phyloP scores from a whole-genome alignment of 2,329 filamentous ascomycete genomes.

The Berkeleyomyces basicola region DNA sequence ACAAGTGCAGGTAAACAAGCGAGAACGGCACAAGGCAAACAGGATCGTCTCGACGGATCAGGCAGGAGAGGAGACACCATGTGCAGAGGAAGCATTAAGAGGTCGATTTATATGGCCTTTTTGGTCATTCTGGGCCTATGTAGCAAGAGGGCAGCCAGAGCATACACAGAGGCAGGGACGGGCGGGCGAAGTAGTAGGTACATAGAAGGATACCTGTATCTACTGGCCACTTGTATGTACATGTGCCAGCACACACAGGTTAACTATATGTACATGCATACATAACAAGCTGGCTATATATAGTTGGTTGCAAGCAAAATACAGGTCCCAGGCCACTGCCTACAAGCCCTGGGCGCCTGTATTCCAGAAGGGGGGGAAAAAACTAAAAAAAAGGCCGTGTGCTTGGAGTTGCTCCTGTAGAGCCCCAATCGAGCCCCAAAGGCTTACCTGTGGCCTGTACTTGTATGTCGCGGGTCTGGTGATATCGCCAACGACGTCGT shows the following conservation, averaged over 20 bases:
- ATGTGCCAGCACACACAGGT: no score
- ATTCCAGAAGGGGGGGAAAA: neutral
- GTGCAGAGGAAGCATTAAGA: neutral
- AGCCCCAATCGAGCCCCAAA: neutral
- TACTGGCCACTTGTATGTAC: no score
- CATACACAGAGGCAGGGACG: neutral
- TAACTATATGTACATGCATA: no score
- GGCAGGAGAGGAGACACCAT: neutral
- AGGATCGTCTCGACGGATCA: neutral
- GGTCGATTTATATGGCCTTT: neutral
- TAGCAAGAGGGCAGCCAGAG: neutral
- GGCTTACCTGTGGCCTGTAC: neutral
- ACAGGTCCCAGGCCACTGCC: no score
- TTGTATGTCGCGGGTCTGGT: slow-evolving; percentile 4
- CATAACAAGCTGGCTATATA: no score
- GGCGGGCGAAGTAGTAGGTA: neutral
- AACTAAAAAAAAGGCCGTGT: neutral
- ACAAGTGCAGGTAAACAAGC: neutral
- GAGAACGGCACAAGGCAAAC: neutral
- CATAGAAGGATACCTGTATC: neutral
- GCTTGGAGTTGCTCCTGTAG: no score
- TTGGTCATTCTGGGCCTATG: neutral
- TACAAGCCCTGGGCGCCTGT: no score
- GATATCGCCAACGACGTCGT: slow-evolving; percentile 12
- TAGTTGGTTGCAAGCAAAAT: no score